Evolutionary conservation across 768 basidiomycete species (phyloP), one percentile per base, ranked within the genome.

Genomic region (Sarcomyxa edulis): DNA sequence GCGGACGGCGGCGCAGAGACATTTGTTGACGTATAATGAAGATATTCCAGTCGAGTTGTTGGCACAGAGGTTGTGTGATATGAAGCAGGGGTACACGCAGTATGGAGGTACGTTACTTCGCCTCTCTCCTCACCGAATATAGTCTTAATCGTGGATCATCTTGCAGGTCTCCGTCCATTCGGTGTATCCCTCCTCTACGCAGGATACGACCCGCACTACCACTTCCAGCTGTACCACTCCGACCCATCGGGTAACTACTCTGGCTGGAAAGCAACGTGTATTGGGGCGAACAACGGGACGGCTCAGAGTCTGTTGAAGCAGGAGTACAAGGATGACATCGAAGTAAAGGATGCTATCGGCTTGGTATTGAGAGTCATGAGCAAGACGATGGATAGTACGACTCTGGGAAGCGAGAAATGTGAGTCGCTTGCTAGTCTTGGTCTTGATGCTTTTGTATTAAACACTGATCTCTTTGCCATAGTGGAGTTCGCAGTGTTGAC

Each of bases 321-420:
- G 64, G 96, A 99, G 60, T 98, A 97, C 66, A 94, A 96, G 60
- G 96, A 98, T 48, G 91, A 91, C 41, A 84, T 98, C 39, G 68
- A 72, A 9, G 74, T 98, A 27, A 87, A 94, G 56, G 93, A 95
- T 32, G 94, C 93, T 15, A 84, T 95, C 49, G 83, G 78, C n/a
- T 71, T 99, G 15, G 91, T 87, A 31, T 71, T 98, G 48, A 84
- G 81, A 64, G 86, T 91, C 37, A 94, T 99, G 92, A 94, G 92
- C 72, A 98, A 97, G 76, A 97, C 95, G 39, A 97, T 99, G 95
- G 96, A 99, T 55, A 93, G 90, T 46, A 97, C 95, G 21, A 97
- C 91, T 31, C 61, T 99, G 46, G 87, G 90, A 22, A 94, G 90
- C 54, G 96, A 99, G 66, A 98, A 97, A 61, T 68, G 96, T 96